Percentiles rank a stretch among this genome's conserved stretches.
Conservation (phyloP, 2,329 filamentous ascomycete genomes). For the Beauveria medogensis region DNA sequence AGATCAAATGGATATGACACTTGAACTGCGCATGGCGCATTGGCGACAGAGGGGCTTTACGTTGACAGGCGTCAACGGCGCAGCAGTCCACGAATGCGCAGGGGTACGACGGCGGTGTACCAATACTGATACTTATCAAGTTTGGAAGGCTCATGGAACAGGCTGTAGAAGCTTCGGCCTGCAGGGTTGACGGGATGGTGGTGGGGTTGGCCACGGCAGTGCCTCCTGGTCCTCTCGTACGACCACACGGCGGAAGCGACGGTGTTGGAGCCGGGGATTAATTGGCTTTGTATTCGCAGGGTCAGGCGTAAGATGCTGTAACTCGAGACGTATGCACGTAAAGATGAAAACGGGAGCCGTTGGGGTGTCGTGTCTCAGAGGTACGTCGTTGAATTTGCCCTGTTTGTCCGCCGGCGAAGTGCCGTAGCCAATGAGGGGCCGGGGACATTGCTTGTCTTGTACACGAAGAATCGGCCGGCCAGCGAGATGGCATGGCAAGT, state of each 20-base stretch:
- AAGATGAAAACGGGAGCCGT: background rate
- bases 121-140: background rate
- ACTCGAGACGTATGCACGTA: background rate
- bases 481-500: background rate
- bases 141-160: conserved; percentile 6
- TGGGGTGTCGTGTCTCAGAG: conserved; percentile 4
- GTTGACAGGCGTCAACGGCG: background rate
- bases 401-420: background rate
- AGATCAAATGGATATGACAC: background rate
- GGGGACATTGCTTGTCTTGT: background rate
- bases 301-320: conserved; percentile 7
- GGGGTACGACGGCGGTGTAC: background rate
- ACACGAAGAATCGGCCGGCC: background rate
- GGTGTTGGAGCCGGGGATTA: conserved; percentile 1
- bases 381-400: conserved; percentile 1
- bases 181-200: background rate
- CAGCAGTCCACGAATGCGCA: background rate
- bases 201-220: background rate
- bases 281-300: background rate
- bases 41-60: background rate
- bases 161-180: conserved; percentile 4
- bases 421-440: background rate
- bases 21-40: background rate
- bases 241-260: background rate
- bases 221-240: background rate